Evolutionary conservation across 768 basidiomycete genomes (phyloP), one percentile per base, ranked within the genome.

Genomic region (Podaxis pistillaris): DNA sequence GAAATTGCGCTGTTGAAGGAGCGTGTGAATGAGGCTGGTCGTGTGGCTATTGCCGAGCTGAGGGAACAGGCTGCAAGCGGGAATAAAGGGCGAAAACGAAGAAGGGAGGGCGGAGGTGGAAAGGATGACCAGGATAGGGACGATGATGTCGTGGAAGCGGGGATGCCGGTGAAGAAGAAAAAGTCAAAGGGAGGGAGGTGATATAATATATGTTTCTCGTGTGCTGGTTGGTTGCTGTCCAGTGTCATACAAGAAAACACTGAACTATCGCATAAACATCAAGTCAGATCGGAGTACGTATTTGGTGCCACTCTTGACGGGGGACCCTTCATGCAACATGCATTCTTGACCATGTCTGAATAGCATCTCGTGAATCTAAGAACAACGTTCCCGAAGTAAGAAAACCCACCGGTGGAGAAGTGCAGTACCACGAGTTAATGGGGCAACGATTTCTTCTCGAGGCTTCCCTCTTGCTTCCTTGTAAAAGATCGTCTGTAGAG

Each of bases 81-180:
- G 51, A 81, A 81, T 37, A 82, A 79, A 19, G 70, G 74, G 17
- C 70, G 74, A 22, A 78, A 78, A 60, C 78, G 81, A 57, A 73
- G 78, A 54, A 74, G 78, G 64, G 82, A 83, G 22, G 74, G 73
- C 11, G 74, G 73, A 11, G 81, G 82, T 11, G 81, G 81, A 19
- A 80, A 78, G 62, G 95, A 94, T 69, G 90, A 93, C 58, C 82
- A 83, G 70, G 96, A 97, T 75, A 79, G 94, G 64, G 96, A 98
- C 67, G 96, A 99, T 70, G 96, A 98, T 76, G 80, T 88, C 19
- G 86, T 93, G 7, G 91, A 98, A 75, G 94, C 92, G 50, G 96
- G 94, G 1, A 87, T 96, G 84, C 92, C 93, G 15, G 76, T 69
- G 47, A 77, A 78, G 61, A 87, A 84, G 77, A 88, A 82, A 70